These are phyloP conservation scores for Poronia punctata DNA, from an alignment of 495 filamentous ascomycete genomes.

Conservation along the genomic window DNA sequence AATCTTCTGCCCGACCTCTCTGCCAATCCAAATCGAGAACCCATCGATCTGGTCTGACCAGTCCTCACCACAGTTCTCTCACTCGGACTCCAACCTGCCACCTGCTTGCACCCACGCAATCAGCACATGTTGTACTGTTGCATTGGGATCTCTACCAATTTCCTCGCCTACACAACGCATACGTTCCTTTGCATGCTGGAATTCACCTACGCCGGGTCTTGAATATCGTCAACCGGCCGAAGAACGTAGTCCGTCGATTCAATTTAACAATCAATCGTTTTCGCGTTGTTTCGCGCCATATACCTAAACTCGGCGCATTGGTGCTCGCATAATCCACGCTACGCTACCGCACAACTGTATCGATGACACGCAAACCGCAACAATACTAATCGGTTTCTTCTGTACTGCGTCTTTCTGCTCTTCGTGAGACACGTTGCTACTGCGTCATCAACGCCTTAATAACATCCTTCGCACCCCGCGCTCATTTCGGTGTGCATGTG, in stretches of 20 bases:
- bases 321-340: constrained; percentile 9
- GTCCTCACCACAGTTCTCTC: constrained; percentile 3
- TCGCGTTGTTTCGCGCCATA: constrained; percentile 1
- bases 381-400: constrained; percentile 3
- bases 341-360: constrained; percentile 5
- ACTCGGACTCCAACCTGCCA: not conserved
- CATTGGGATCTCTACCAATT: not conserved
- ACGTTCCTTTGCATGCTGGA: not conserved
- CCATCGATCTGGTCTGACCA: constrained; percentile 5
- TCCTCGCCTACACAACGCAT: not conserved
- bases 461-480: too few species aligned
- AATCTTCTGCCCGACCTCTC: constrained; percentile 1
- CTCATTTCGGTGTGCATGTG: too few species aligned
- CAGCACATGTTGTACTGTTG: not conserved
- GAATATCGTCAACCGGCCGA: constrained; percentile 1
- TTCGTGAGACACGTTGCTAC: constrained; percentile 1
- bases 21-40: constrained; percentile 7
- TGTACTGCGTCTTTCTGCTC: not conserved
- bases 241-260: too few species aligned
- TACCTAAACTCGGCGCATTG: constrained; percentile 4
- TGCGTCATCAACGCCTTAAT: too few species aligned
- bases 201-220: not conserved
- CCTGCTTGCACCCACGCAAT: not conserved
- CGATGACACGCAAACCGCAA: constrained; percentile 8
- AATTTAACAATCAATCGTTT: too few species aligned